These are phyloP conservation scores for Akebia trifoliata DNA, from an alignment of 164 flowering plant genomes.

Conservation along the genomic window DNA sequence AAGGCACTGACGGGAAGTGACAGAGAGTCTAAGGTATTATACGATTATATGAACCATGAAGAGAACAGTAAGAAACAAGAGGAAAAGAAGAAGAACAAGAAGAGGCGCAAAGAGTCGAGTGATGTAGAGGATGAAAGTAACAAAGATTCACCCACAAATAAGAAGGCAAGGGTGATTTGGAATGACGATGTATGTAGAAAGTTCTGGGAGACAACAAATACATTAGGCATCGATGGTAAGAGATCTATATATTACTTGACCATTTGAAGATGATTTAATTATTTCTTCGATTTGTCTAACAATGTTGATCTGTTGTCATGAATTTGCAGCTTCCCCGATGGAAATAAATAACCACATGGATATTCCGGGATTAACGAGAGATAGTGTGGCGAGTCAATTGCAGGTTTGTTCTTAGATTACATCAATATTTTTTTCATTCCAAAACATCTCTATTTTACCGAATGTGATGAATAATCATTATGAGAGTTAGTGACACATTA, in stretches of 20 bases:
- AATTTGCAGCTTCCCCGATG: neutral
- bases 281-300: neutral
- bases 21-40: too few species aligned
- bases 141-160: neutral
- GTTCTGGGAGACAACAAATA: conserved; percentile 14
- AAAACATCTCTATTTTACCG: neutral
- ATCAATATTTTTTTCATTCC: neutral
- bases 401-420: conserved; percentile 24
- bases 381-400: conserved; percentile 23
- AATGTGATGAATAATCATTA: neutral
- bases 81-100: conserved; percentile 2
- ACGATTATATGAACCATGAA: too few species aligned
- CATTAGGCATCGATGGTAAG: conserved; percentile 19
- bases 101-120: neutral
- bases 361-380: conserved; percentile 19
- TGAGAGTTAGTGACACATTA: too few species aligned
- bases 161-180: conserved; percentile 22
- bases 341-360: conserved; percentile 17
- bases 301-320: neutral
- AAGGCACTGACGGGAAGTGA: too few species aligned
- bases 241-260: neutral
- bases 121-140: neutral
- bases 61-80: too few species aligned
- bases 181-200: conserved; percentile 5
- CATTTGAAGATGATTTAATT: neutral